phyloP scores from a whole-genome alignment of 495 filamentous ascomycete species.

The Penicillium verhagenii region DNA sequence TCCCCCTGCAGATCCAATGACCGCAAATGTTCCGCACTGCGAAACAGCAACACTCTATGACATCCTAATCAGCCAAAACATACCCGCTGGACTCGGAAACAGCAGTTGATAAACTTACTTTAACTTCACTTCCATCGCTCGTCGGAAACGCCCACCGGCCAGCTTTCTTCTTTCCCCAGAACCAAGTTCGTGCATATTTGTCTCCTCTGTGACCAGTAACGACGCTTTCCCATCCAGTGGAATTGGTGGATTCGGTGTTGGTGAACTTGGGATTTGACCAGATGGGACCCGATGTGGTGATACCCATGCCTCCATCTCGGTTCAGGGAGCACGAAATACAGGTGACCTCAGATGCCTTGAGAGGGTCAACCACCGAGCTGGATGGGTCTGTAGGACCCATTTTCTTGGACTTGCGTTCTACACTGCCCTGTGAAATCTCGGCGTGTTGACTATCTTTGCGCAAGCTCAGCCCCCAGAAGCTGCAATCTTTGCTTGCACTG shows the following conservation, averaged over 20 bases:
- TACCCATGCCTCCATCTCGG: slow-evolving; percentile 87
- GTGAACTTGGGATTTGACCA: slow-evolving; percentile 70
- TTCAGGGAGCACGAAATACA: slow-evolving; percentile 88
- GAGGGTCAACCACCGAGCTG: slow-evolving; percentile 56
- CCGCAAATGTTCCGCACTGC: slow-evolving; percentile 87
- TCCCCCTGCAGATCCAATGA: slow-evolving; percentile 83
- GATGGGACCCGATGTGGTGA: slow-evolving; percentile 64
- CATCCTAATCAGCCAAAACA: slow-evolving; percentile 11
- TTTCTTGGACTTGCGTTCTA: slow-evolving; percentile 83
- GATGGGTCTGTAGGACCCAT: slow-evolving; percentile 56
- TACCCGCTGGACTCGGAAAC: neutral
- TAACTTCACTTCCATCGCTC: slow-evolving; percentile 78
- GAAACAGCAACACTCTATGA: slow-evolving; percentile 75
- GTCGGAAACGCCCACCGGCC: slow-evolving; percentile 93
- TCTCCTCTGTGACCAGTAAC: slow-evolving; percentile 91
- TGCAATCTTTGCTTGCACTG: slow-evolving; percentile 81
- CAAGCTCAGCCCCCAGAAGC: slow-evolving; percentile 92
- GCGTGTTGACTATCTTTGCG: slow-evolving; percentile 91
- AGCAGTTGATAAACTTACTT: slow-evolving; percentile 28
- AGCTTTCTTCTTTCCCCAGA: slow-evolving; percentile 90
- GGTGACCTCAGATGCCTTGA: slow-evolving; percentile 87
- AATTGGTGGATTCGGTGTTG: slow-evolving; percentile 59
- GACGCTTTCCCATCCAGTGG: slow-evolving; percentile 94
- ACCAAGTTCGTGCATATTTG: slow-evolving; percentile 87
- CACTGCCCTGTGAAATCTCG: slow-evolving; percentile 84